Percentiles rank a stretch among this genome's conserved stretches.
phyloP scores from a whole-genome alignment of 2,329 filamentous ascomycete species.

The Ophiobolus disseminans region DNA sequence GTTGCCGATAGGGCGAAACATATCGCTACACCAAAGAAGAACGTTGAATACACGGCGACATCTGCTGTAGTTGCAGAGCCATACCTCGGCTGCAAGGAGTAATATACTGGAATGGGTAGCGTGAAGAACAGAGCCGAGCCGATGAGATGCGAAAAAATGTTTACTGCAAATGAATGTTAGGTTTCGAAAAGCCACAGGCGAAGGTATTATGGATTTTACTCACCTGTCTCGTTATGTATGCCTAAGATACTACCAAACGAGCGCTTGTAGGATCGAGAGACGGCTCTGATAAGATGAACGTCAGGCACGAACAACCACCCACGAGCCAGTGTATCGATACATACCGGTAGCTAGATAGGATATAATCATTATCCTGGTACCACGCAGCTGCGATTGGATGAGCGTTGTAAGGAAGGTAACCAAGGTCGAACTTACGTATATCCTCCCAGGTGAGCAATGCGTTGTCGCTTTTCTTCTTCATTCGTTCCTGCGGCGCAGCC shows the following conservation, averaged over 20 bases:
- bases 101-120: slow-evolving; percentile 50
- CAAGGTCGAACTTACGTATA: neutral
- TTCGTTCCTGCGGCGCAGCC: neutral
- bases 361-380: slow-evolving; percentile 44
- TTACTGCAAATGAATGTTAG: slow-evolving; percentile 42
- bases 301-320: neutral
- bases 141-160: slow-evolving; percentile 57
- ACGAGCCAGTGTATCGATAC: neutral
- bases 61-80: slow-evolving; percentile 47
- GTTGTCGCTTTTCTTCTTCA: neutral
- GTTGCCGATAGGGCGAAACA: slow-evolving; percentile 57
- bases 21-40: slow-evolving; percentile 54
- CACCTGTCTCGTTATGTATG: slow-evolving; percentile 50
- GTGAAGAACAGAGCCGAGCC: slow-evolving; percentile 52
- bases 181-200: neutral
- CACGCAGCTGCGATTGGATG: neutral
- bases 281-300: neutral
- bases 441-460: slow-evolving; percentile 1
- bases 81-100: slow-evolving; percentile 48
- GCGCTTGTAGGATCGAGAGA: slow-evolving; percentile 9
- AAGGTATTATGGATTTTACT: neutral
- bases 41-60: slow-evolving; percentile 53
- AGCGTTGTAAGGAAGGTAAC: neutral
- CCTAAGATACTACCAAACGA: slow-evolving; percentile 41
- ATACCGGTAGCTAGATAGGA: slow-evolving; percentile 44